These are phyloP conservation scores for Nannochloropsis oceanica DNA, from an alignment of 108 stramenopile genomes.

Conservation along the genomic window DNA sequence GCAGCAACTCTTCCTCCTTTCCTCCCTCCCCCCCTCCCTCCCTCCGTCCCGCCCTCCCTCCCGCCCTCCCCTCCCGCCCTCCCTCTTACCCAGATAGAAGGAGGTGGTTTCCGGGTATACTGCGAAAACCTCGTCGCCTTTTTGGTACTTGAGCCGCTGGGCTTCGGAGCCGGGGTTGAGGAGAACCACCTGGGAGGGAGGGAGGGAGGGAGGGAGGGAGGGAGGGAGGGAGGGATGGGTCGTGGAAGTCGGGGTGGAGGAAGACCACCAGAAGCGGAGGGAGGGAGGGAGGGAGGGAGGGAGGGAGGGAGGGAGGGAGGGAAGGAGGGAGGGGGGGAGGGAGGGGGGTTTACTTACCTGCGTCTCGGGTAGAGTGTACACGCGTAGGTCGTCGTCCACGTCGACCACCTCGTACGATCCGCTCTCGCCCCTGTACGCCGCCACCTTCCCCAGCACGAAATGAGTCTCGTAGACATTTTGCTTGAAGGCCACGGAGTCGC, in stretches of 20 bases:
- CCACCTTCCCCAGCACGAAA: neutral
- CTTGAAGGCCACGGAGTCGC: neutral
- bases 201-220: neutral
- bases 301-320: neutral
- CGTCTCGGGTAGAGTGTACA: neutral
- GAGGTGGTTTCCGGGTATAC: neutral
- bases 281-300: neutral
- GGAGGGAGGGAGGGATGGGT: neutral
- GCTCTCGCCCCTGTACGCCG: neutral
- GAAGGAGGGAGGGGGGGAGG: neutral
- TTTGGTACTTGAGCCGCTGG: neutral
- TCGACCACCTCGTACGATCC: neutral
- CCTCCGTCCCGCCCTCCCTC: no score
- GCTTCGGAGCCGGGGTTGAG: neutral
- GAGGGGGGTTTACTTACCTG: neutral
- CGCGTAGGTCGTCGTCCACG: neutral
- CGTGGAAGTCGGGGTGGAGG: neutral
- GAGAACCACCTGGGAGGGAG: neutral
- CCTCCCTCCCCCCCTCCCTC: neutral
- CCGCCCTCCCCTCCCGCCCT: no score
- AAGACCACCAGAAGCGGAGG: no score
- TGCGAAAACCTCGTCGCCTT: neutral
- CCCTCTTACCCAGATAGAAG: neutral
- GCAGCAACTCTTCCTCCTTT: neutral
- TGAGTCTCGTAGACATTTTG: neutral